Percentiles rank a stretch among this genome's conserved stretches.
phyloP scores from a whole-genome alignment of 2,329 filamentous ascomycete species.

The Colletotrichum lini region DNA sequence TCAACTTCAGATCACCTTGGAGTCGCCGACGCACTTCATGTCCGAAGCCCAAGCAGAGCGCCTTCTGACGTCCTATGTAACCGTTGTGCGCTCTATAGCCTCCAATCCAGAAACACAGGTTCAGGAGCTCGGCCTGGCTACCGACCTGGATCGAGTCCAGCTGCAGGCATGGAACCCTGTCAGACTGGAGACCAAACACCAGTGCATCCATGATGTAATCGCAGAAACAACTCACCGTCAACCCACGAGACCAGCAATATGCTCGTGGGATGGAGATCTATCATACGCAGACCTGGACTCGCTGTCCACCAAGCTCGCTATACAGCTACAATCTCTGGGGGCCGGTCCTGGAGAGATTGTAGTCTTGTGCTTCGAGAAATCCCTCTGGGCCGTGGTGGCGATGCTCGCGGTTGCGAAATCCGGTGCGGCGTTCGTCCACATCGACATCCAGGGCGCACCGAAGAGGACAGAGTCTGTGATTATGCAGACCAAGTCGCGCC shows the following conservation, averaged over 20 bases:
- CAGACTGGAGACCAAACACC: conserved; percentile 21
- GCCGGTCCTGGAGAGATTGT: conserved; percentile 44
- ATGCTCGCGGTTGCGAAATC: conserved; percentile 51
- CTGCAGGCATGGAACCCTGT: conserved; percentile 14
- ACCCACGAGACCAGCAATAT: conserved; percentile 32
- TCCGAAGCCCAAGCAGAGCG: conserved; percentile 21
- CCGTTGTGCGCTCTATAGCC: background rate
- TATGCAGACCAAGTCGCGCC: conserved; percentile 12
- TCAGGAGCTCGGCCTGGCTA: conserved; percentile 13
- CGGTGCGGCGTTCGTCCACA: conserved; percentile 50
- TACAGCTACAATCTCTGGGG: conserved; percentile 36
- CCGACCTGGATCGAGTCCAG: conserved; percentile 14
- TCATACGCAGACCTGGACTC: conserved; percentile 44
- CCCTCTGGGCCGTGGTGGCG: conserved; percentile 46
- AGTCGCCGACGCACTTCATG: conserved; percentile 24
- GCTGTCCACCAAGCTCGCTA: conserved; percentile 42
- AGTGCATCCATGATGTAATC: conserved; percentile 34
- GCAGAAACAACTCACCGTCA: conserved; percentile 3
- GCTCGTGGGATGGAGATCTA: conserved; percentile 45
- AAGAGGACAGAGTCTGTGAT: conserved; percentile 31
- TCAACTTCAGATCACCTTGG: conserved; percentile 8
- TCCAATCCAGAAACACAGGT: background rate
- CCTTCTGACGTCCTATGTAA: background rate
- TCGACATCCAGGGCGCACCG: conserved; percentile 44
- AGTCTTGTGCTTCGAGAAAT: conserved; percentile 50